A percentile compares a stretch with the other conserved stretches of the same genome.
These are phyloP conservation scores for Harrya chromipes DNA, from an alignment of 768 basidiomycete genomes.

Conservation along the genomic window DNA sequence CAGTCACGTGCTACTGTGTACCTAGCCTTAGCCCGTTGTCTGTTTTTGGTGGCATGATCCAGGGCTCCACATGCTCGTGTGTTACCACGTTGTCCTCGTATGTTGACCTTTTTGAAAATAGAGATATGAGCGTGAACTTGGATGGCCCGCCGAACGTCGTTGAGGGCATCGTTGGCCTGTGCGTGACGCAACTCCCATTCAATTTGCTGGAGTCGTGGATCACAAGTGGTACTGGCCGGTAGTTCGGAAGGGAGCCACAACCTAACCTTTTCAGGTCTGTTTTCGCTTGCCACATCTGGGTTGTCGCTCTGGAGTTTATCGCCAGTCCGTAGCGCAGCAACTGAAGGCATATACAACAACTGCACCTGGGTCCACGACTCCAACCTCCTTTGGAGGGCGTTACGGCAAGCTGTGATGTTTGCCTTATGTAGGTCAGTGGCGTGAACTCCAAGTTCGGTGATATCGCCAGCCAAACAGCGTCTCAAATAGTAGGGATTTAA, in stretches of 20 bases:
- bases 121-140: neutral
- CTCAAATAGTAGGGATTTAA: neutral
- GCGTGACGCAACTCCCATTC: neutral
- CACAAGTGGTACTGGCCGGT: neutral
- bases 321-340: neutral
- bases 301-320: neutral
- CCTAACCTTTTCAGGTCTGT: neutral
- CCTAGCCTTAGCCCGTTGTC: neutral
- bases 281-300: no score
- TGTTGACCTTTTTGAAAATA: neutral
- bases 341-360: no score
- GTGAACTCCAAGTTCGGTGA: neutral
- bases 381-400: neutral
- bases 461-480: neutral
- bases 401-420: neutral
- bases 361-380: neutral
- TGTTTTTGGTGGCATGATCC: neutral
- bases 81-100: neutral
- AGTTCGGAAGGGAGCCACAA: slow-evolving; percentile 1
- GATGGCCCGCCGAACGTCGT: neutral
- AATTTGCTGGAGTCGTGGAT: neutral
- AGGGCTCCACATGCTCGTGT: neutral
- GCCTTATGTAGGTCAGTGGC: neutral
- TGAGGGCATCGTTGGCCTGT: slow-evolving; percentile 2
- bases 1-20: neutral